These are phyloP conservation scores for Pleurostoma richardsiae DNA, from an alignment of 2,329 filamentous ascomycete species.

Conservation along the genomic window DNA sequence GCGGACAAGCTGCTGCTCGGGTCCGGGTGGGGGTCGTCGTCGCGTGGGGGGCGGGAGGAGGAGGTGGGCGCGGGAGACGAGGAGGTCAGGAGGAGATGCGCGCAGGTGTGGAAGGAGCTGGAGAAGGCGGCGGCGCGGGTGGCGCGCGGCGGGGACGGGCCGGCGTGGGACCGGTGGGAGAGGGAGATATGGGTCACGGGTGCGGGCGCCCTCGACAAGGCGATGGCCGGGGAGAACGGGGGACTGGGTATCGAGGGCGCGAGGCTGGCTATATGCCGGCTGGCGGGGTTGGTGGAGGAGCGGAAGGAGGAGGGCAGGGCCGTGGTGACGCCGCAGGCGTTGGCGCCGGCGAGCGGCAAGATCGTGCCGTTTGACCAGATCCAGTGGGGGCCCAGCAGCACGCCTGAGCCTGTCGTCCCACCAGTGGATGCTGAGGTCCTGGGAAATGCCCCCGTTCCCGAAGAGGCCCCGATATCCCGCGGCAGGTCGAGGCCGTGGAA, in stretches of 20 bases:
- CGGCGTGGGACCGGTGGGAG: constrained; percentile 22
- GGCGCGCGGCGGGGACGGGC: constrained; percentile 8
- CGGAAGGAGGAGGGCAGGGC: constrained; percentile 5
- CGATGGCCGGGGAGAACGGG: constrained; percentile 7
- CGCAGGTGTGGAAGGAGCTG: constrained; percentile 22
- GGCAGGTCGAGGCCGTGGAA: too few relatives aligned
- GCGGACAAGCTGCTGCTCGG: constrained; percentile 40
- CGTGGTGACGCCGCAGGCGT: background rate
- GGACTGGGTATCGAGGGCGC: constrained; percentile 24
- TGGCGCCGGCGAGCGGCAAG: constrained; percentile 3
- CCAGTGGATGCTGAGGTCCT: too few relatives aligned
- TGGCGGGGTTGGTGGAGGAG: constrained; percentile 23
- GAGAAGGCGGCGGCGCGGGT: constrained; percentile 11
- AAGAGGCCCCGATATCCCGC: too few relatives aligned
- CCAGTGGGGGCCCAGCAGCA: background rate
- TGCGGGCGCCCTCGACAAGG: constrained; percentile 19
- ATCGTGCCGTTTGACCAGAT: constrained; percentile 29
- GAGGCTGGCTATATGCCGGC: constrained; percentile 23
- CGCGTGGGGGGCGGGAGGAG: background rate
- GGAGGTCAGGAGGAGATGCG: constrained; percentile 20
- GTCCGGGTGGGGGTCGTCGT: background rate
- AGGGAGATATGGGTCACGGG: constrained; percentile 25
- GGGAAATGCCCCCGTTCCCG: too few relatives aligned
- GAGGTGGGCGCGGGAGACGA: constrained; percentile 21
- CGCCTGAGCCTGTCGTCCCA: too few relatives aligned